Conservation (phyloP, 345 rosid genomes). For the Crucihimalaya himalaica region DNA sequence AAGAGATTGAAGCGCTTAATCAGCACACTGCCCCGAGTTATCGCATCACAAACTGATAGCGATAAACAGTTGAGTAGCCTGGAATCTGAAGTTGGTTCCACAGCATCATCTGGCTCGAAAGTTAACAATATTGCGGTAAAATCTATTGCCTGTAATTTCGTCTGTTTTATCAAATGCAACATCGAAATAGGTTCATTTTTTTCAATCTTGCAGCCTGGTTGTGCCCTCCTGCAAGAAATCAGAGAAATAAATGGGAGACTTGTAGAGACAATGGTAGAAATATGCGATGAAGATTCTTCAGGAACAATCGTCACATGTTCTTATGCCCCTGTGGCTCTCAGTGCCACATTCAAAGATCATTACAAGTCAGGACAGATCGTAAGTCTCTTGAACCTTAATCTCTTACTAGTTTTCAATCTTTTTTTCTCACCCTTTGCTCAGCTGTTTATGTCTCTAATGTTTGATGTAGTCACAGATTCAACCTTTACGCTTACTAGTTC, state of each 20-base stretch:
- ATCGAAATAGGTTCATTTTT: neutral
- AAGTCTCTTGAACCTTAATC: slow-evolving; percentile 21
- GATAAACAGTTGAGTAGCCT: slow-evolving; percentile 58
- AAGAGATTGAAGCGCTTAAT: slow-evolving; percentile 69
- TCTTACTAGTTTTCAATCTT: neutral
- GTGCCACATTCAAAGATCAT: slow-evolving; percentile 56
- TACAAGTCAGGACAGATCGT: slow-evolving; percentile 59
- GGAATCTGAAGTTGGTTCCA: slow-evolving; percentile 70
- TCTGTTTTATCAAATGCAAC: neutral
- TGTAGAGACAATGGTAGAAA: slow-evolving; percentile 65
- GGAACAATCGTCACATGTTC: slow-evolving; percentile 68
- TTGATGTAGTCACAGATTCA: slow-evolving; percentile 67
- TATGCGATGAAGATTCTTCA: slow-evolving; percentile 55
- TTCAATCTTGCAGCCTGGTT: slow-evolving; percentile 51
- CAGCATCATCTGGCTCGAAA: slow-evolving; percentile 66
- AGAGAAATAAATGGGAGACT: slow-evolving; percentile 65
- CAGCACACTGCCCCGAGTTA: slow-evolving; percentile 63
- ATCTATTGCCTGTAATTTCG: neutral
- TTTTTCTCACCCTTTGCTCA: neutral
- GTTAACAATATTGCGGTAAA: slow-evolving; percentile 68
- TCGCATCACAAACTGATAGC: slow-evolving; percentile 58
- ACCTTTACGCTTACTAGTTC: slow-evolving; percentile 71
- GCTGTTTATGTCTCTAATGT: neutral
- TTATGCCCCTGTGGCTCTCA: slow-evolving; percentile 64
- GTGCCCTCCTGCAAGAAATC: slow-evolving; percentile 64